A percentile compares a stretch with the other conserved stretches of the same genome.
These are phyloP conservation scores for Russula earlei DNA, from an alignment of 768 basidiomycete species.

Conservation along the genomic window DNA sequence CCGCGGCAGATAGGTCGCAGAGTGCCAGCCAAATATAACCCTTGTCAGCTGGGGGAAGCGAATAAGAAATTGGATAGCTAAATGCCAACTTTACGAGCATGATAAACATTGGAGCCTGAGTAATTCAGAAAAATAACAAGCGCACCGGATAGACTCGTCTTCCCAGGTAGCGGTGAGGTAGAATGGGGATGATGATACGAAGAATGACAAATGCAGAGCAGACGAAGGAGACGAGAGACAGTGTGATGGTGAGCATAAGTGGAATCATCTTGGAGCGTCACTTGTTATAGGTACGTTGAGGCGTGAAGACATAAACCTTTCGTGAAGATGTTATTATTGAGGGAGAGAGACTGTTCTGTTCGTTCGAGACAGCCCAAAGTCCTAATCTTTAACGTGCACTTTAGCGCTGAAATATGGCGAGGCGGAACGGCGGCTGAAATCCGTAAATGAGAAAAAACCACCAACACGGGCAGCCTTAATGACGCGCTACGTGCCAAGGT, in stretches of 20 bases:
- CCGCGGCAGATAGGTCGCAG: conserved; percentile 54
- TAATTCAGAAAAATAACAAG: conserved; percentile 23
- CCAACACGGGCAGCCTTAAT: not conserved
- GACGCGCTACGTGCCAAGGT: not conserved
- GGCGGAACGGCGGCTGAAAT: conserved; percentile 1
- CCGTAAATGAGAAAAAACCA: not conserved
- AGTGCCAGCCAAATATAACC: conserved; percentile 64
- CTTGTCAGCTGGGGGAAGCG: conserved; percentile 59
- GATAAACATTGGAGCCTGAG: not conserved
- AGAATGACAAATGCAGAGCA: conserved; percentile 69
- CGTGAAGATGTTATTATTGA: conserved; percentile 17
- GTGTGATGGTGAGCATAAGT: conserved; percentile 53
- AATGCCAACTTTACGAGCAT: conserved; percentile 50
- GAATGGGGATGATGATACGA: conserved; percentile 63
- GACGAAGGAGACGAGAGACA: conserved; percentile 63
- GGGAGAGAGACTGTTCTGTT: not conserved
- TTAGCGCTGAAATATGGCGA: not conserved
- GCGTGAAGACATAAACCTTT: conserved; percentile 30
- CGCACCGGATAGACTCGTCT: conserved; percentile 61
- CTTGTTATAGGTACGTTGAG: conserved; percentile 21
- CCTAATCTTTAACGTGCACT: not conserved
- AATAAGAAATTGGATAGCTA: conserved; percentile 58
- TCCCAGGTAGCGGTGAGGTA: conserved; percentile 65
- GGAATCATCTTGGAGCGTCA: conserved; percentile 45
- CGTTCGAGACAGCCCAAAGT: not conserved